phyloP scores from a whole-genome alignment of 2,329 filamentous ascomycete species.

The Fusarium paranaense region DNA sequence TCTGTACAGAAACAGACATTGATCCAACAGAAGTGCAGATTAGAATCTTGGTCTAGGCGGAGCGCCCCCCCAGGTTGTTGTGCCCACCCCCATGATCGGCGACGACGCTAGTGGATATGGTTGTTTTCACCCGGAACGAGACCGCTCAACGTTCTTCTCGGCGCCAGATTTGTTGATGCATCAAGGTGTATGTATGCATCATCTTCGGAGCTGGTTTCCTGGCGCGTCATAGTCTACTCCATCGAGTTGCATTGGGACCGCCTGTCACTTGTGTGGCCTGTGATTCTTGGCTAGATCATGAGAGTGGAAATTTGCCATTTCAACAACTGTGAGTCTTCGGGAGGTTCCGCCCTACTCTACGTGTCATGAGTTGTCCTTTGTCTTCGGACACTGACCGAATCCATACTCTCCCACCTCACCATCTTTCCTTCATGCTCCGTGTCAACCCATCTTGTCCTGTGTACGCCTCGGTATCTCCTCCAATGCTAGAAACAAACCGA shows the following conservation, averaged over 20 bases:
- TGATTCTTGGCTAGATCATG: slow-evolving; percentile 1
- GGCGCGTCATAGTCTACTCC: slow-evolving; percentile 7
- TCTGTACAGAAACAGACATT: background rate
- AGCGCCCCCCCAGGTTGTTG: background rate
- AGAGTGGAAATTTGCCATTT: background rate
- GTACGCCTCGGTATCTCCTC: slow-evolving; percentile 37
- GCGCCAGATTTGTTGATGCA: slow-evolving; percentile 11
- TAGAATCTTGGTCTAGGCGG: background rate
- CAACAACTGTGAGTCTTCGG: background rate
- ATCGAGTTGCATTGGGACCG: background rate
- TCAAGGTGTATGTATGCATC: background rate
- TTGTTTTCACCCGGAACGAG: slow-evolving; percentile 30
- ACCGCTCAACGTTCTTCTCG: background rate
- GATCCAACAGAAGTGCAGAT: background rate
- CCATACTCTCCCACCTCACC: slow-evolving; percentile 15
- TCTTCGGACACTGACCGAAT: slow-evolving; percentile 39
- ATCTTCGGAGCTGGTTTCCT: slow-evolving; percentile 16
- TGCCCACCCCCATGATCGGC: slow-evolving; percentile 1
- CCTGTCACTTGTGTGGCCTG: background rate
- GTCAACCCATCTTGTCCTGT: background rate
- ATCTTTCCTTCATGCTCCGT: background rate
- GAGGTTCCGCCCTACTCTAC: background rate
- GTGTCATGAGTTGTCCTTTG: background rate
- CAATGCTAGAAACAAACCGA: slow-evolving; percentile 5
- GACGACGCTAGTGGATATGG: slow-evolving; percentile 28